phyloP scores from a whole-genome alignment of 2,329 filamentous ascomycete genomes.

The Neofusicoccum umdonicola region DNA sequence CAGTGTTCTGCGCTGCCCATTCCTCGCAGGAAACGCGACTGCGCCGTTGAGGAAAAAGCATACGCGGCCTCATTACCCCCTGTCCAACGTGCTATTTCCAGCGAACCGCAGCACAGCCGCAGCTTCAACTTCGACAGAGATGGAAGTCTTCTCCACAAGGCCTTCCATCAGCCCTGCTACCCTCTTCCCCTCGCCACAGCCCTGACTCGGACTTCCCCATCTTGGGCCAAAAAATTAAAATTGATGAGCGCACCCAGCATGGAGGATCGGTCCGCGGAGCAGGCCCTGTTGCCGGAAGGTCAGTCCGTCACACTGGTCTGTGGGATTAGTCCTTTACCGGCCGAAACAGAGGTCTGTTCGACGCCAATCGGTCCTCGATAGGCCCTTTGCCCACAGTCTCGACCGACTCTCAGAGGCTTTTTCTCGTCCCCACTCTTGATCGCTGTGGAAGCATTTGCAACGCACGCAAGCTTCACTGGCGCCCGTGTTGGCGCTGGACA shows the following conservation, averaged over 20 bases:
- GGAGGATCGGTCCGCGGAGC: not conserved
- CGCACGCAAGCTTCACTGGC: not conserved
- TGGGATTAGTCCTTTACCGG: not conserved
- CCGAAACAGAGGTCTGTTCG: not conserved
- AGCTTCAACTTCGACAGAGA: not conserved
- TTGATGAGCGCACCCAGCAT: slow-evolving; percentile 1
- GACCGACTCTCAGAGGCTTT: not conserved
- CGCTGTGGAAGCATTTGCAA: not conserved
- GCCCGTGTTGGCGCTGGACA: not conserved
- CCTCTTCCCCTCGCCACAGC: not conserved
- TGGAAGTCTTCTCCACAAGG: not conserved
- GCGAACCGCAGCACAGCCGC: slow-evolving; percentile 10
- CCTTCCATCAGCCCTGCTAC: not conserved
- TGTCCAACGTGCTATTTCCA: slow-evolving; percentile 9
- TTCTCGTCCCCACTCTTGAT: not conserved
- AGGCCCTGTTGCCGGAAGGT: not conserved
- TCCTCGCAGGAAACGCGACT: not conserved
- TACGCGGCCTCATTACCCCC: slow-evolving; percentile 10
- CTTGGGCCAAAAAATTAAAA: not conserved
- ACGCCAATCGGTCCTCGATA: not conserved
- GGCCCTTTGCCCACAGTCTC: not conserved
- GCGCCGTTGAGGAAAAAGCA: not conserved
- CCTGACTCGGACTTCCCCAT: not conserved
- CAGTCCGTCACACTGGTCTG: not conserved
- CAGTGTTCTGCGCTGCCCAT: not conserved